A percentile compares a stretch with the other conserved stretches of the same genome.
Conservation (phyloP, 177 flowering plant genomes). For the Vitis hybrid region DNA sequence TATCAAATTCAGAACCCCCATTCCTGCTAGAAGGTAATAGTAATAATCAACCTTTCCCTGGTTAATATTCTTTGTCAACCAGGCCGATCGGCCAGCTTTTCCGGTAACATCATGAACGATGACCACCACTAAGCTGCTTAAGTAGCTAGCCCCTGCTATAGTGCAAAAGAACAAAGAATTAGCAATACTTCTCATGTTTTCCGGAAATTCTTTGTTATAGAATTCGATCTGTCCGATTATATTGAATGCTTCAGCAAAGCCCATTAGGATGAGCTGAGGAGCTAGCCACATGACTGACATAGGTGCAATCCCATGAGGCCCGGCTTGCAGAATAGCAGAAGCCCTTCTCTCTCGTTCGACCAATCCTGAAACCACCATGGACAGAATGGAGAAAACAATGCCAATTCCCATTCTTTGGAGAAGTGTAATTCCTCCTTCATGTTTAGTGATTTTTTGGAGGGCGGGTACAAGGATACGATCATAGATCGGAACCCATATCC, state of each 20-base stretch:
- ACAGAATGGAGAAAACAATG: slow-evolving; percentile 38
- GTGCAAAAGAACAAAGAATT: slow-evolving; percentile 43
- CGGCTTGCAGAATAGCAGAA: slow-evolving; percentile 20
- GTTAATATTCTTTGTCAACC: slow-evolving; percentile 60
- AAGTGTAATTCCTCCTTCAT: slow-evolving; percentile 51
- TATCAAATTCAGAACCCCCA: slow-evolving; percentile 46
- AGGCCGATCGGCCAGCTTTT: slow-evolving; percentile 31
- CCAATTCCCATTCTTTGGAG: slow-evolving; percentile 61
- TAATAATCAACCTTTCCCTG: slow-evolving; percentile 51
- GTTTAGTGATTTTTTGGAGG: slow-evolving; percentile 34
- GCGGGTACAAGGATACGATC: slow-evolving; percentile 52
- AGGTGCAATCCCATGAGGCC: slow-evolving; percentile 23
- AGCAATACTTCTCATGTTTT: slow-evolving; percentile 57
- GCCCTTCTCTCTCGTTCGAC: slow-evolving; percentile 40
- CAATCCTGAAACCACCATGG: slow-evolving; percentile 52
- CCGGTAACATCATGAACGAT: slow-evolving; percentile 42
- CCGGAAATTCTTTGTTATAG: slow-evolving; percentile 58
- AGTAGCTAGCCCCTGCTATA: slow-evolving; percentile 44
- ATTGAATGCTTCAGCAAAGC: slow-evolving; percentile 59
- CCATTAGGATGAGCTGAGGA: slow-evolving; percentile 59
- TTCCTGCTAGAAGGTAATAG: slow-evolving; percentile 48
- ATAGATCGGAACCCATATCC: slow-evolving; percentile 51
- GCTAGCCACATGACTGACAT: slow-evolving; percentile 53
- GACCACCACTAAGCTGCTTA: slow-evolving; percentile 38
- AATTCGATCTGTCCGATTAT: slow-evolving; percentile 58